phyloP scores from a whole-genome alignment of 2,329 filamentous ascomycete genomes.

The Neonectria magnoliae region DNA sequence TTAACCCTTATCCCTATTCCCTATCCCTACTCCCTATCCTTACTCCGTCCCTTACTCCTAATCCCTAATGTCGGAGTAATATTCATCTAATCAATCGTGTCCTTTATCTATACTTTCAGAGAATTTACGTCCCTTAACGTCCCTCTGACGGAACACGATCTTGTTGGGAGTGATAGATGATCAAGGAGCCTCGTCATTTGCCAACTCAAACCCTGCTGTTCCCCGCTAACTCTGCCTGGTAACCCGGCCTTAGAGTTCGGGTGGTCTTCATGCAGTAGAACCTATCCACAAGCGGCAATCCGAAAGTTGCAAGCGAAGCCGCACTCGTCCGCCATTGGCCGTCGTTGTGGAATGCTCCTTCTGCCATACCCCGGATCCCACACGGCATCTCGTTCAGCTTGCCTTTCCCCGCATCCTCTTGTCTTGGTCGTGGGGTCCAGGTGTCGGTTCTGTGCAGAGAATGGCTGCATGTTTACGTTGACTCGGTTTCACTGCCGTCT shows the following conservation, averaged over 20 bases:
- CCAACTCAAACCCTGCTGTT: neutral
- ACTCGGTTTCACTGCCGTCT: conserved; percentile 5
- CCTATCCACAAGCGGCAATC: conserved; percentile 1
- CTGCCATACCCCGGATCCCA: conserved; percentile 1
- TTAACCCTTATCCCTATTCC: no score
- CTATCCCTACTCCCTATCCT: no score
- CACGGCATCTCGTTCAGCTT: neutral
- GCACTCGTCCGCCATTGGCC: neutral
- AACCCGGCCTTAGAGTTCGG: neutral
- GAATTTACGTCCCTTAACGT: no score
- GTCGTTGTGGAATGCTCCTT: neutral
- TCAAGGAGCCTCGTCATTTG: no score
- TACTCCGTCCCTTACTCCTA: no score
- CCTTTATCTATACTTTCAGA: neutral
- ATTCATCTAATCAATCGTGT: no score
- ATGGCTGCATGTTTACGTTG: neutral
- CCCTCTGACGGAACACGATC: neutral
- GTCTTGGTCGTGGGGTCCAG: neutral
- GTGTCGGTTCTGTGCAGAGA: neutral
- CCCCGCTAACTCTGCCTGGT: neutral
- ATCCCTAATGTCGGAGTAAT: no score
- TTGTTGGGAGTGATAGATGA: no score
- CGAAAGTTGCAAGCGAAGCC: conserved; percentile 15
- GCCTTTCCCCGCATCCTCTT: conserved; percentile 18
- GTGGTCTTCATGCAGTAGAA: neutral